Base-by-base conservation (phyloP, 2,329 filamentous ascomycete species). In the Alternaria atra region DNA sequence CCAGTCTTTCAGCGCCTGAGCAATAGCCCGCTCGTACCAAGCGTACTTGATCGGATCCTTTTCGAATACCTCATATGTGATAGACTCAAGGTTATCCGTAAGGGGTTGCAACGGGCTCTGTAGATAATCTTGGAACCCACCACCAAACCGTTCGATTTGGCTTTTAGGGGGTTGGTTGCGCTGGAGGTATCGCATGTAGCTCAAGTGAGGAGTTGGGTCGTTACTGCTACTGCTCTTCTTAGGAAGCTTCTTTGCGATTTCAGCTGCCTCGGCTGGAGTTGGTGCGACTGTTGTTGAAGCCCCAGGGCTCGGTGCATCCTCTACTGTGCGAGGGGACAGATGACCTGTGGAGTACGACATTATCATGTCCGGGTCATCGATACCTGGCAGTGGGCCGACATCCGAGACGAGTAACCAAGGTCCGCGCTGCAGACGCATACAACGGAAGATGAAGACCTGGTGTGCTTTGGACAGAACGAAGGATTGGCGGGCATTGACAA, bases 61-160 rank as follows among this genome's bases (percentile, higher is more conserved):
- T 78, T 99, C 95, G 73, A 99, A 99, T 2, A 98, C 94, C 76
- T 99, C 95, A 78, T 99, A 99, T 0, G 95, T 99, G 42, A 97
- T 91, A 47, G 93, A 97, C 77, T 99, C 96, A 13, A 99, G 85
- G 70, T 99, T 99, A 78, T 99, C 95, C 0, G 94, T 94, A 13
- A 99, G 84, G 0, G 95, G 95, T 77, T 99, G 96, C 40, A 99
- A 84, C 2, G 95, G 95, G 2, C 94, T 94, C 78, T 99, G 95
- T 10, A 99, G 84, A 84, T 95, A 99, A 78, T 99, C 95, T 73
- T 99, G 96, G 69, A 91, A 92, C 2, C 90, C 90, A 20, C 87
- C 82, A 13, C 89, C 89, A 68, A 91, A 91, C 32, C 84, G 83
- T 73, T 92, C 89, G 53, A 92, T 84, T 4, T 83, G 80, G 20